Base-by-base conservation (phyloP, 768 basidiomycete species). In the Panaeolus cyanescens region DNA sequence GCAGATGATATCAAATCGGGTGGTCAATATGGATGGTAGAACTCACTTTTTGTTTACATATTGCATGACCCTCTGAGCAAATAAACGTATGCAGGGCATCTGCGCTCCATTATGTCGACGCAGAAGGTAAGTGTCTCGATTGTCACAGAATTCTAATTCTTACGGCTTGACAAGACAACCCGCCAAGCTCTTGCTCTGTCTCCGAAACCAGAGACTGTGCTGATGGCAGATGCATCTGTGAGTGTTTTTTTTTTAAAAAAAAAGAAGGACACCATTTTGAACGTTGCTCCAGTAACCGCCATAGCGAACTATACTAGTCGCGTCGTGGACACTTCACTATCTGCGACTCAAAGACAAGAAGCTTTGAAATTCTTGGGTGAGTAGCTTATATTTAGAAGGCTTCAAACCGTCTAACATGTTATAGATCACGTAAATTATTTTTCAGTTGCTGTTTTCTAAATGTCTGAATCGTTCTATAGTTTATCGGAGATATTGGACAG, bases 291-390 rank as follows among this genome's bases (percentile, higher is more conserved):
- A 85, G 84, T 85, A 59, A 79, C 75, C 33, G 84, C 85, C 28
- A 85, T 85, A 62, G 81, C 84, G 1, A 86, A 85, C 69, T 85
- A 85, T 65, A 87, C 84, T 3, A 75, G 70, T 13, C 80, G 83
- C 12, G 77, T 85, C 19, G 73, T 77, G 10, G 71, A 83, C 55
- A 76, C 79, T 4, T 68, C 72, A 5, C 74, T 85, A 20, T 75
- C 74, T 36, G 72, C 72, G 5, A 65, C 71, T 1, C 82, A 85
- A 64, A 68, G 72, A 5, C 80, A 82, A 60, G 80, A 86, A 63
- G 84, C 85, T 5, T 70, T 87, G 30, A 79, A 80, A 62, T 87
- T 85, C 68, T 66, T 86, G 12, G 83, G 79, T 79, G 62, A 53
- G 74, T 67, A 32, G 39, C 5, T 20, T 13, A 19, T 22, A 15